Conservation (phyloP, 2,329 filamentous ascomycete genomes). For the Pseudocercospora macadamiae region DNA sequence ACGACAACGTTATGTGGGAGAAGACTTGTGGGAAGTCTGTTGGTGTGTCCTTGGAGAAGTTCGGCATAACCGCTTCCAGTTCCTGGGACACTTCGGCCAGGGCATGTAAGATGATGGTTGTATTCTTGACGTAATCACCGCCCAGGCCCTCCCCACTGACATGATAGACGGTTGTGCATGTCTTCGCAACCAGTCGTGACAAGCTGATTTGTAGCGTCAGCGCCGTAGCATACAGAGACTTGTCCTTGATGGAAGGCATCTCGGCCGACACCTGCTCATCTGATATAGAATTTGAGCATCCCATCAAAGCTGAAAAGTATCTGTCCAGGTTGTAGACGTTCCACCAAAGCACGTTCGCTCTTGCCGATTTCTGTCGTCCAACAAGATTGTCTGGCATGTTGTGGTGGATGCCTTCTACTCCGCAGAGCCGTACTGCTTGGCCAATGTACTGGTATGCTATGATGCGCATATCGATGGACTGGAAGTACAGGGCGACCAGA, state of each 20-base stretch:
- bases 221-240: conserved; percentile 9
- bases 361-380: conserved; percentile 15
- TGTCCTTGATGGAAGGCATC: conserved; percentile 10
- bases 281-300: conserved; percentile 52
- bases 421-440: conserved; percentile 50
- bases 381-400: conserved; percentile 14
- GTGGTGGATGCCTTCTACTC: conserved; percentile 17
- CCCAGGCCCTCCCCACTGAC: conserved; percentile 14
- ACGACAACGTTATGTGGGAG: conserved; percentile 18
- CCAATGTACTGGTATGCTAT: conserved; percentile 44
- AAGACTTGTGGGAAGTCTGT: conserved; percentile 14
- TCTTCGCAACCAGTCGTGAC: conserved; percentile 14
- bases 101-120: conserved; percentile 27
- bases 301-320: conserved; percentile 59
- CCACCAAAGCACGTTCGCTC: conserved; percentile 58
- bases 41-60: conserved; percentile 7
- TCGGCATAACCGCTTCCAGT: conserved; percentile 19
- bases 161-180: conserved; percentile 12
- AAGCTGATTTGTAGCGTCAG: conserved; percentile 14
- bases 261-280: conserved; percentile 55
- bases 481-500: conserved; percentile 20
- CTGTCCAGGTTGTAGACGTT: conserved; percentile 58
- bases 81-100: conserved; percentile 31
- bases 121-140: conserved; percentile 18
- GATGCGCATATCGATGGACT: conserved; percentile 22